Percentiles rank a stretch among this genome's conserved stretches.
Evolutionary conservation across 2,329 filamentous ascomycete species (phyloP).

Genomic region (Xylaria sp.): DNA sequence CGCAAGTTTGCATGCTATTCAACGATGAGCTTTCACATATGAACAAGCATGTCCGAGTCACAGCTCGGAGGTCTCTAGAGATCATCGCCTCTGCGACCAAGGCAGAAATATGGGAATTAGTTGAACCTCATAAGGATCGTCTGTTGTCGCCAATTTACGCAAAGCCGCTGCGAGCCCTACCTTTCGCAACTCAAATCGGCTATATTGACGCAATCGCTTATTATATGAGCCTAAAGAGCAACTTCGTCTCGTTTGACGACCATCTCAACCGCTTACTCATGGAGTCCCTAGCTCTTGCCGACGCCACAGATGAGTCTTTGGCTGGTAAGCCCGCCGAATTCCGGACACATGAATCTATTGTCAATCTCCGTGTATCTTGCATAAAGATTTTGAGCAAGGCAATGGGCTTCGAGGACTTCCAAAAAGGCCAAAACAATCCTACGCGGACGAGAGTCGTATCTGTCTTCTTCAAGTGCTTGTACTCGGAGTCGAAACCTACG

Average conservation of each 20-base stretch:
- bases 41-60: slow-evolving; percentile 93
- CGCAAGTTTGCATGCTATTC: slow-evolving; percentile 83
- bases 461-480: slow-evolving; percentile 98
- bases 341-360: slow-evolving; percentile 93
- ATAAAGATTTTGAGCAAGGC: slow-evolving; percentile 93
- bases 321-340: slow-evolving; percentile 95
- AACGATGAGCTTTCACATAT: slow-evolving; percentile 92
- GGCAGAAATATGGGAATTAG: slow-evolving; percentile 85
- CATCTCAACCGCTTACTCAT: slow-evolving; percentile 88
- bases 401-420: slow-evolving; percentile 92
- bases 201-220: slow-evolving; percentile 99
- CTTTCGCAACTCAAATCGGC: slow-evolving; percentile 95
- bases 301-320: slow-evolving; percentile 92
- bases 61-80: slow-evolving; percentile 82
- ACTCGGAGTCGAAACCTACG: slow-evolving; percentile 90
- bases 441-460: slow-evolving; percentile 81
- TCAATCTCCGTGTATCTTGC: slow-evolving; percentile 91
- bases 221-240: slow-evolving; percentile 87
- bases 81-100: slow-evolving; percentile 82
- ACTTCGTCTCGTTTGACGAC: slow-evolving; percentile 93
- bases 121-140: slow-evolving; percentile 89
- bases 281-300: slow-evolving; percentile 92
- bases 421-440: slow-evolving; percentile 75
- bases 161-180: slow-evolving; percentile 91
- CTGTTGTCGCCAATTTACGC: slow-evolving; percentile 93